Percentiles rank a stretch among this genome's conserved stretches.
Conservation (phyloP, 148 eudicot genomes). For the Vaccinium corymbosum region DNA sequence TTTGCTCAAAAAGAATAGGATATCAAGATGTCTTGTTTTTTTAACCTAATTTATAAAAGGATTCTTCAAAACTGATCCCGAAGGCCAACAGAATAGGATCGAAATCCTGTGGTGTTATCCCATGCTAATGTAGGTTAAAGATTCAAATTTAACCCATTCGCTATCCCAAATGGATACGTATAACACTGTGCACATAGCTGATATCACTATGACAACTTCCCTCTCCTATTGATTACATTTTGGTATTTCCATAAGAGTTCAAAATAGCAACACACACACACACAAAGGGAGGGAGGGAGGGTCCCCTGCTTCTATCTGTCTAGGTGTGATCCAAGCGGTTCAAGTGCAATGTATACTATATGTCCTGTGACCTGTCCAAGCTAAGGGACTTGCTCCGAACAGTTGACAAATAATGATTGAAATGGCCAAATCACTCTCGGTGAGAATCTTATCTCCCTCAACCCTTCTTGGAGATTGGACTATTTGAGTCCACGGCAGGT, state of each 20-base stretch:
- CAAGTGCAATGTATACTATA: background rate
- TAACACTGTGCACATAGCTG: background rate
- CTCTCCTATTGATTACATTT: no score
- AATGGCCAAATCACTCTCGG: background rate
- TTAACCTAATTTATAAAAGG: background rate
- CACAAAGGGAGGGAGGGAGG: background rate
- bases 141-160: background rate
- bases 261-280: background rate
- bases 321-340: background rate
- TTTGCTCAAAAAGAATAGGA: background rate
- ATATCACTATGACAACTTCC: background rate
- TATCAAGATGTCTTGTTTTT: background rate
- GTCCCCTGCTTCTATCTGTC: background rate
- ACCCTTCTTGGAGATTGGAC: background rate
- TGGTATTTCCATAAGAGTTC: background rate
- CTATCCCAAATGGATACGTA: background rate
- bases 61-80: background rate
- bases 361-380: background rate
- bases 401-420: constrained; percentile 1
- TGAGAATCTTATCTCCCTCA: background rate
- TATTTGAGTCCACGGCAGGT: background rate
- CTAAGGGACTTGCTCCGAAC: background rate
- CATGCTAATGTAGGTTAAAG: background rate
- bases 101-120: no score
- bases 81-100: no score